These are phyloP conservation scores for Thuja plicata DNA, from an alignment of 83 land plant species.

Conservation along the genomic window DNA sequence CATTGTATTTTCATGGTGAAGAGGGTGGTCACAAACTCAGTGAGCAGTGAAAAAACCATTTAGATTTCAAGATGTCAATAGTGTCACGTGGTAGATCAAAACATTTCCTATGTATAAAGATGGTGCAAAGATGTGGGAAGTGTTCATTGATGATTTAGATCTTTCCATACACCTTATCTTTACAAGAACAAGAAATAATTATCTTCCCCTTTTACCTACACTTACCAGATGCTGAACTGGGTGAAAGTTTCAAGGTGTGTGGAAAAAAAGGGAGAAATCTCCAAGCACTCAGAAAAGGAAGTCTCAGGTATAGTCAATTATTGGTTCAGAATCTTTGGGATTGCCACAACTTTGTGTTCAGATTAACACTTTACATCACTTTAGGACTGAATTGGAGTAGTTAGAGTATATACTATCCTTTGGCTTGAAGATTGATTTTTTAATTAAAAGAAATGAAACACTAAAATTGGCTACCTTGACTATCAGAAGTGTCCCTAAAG, in stretches of 20 bases:
- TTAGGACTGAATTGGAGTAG: constrained; percentile 63
- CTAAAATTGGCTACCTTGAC: constrained; percentile 24
- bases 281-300: constrained; percentile 42
- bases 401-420: constrained; percentile 70
- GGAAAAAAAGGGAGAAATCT: constrained; percentile 74
- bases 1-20: no score
- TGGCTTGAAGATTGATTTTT: constrained; percentile 63
- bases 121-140: no score
- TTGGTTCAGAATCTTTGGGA: no score
- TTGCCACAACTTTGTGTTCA: constrained; percentile 77
- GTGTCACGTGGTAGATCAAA: no score
- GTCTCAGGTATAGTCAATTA: constrained; percentile 51
- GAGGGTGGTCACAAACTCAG: no score
- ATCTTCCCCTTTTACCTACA: constrained; percentile 63
- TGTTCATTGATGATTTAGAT: no score
- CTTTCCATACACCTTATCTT: neutral
- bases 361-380: constrained; percentile 75
- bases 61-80: no score
- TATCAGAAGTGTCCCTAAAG: constrained; percentile 28
- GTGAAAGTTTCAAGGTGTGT: constrained; percentile 50
- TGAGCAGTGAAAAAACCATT: no score
- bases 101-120: no score
- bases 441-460: constrained; percentile 10
- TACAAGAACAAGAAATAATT: constrained; percentile 59
- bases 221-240: constrained; percentile 61